phyloP scores from a whole-genome alignment of 2,329 filamentous ascomycete species.

The Diplodia corticola region DNA sequence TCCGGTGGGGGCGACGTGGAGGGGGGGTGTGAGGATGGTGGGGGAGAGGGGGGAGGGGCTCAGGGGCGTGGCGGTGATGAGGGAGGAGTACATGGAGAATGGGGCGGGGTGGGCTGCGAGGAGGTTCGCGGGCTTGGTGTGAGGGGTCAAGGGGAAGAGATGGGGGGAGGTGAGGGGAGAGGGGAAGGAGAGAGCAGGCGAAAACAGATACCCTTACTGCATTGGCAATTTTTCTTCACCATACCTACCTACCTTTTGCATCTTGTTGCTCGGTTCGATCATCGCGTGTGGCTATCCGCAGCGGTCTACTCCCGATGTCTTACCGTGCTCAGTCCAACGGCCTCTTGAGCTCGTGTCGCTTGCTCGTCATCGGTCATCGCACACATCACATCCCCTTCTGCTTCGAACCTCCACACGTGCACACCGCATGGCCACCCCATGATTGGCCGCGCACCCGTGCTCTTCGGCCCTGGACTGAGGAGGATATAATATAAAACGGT shows the following conservation, averaged over 20 bases:
- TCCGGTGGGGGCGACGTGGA: constrained; percentile 80
- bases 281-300: background rate
- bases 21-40: constrained; percentile 78
- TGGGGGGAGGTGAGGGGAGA: background rate
- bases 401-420: background rate
- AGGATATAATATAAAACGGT: too few relatives aligned
- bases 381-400: background rate
- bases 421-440: too few relatives aligned
- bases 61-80: constrained; percentile 72
- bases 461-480: too few relatives aligned
- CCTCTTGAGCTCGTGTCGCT: background rate
- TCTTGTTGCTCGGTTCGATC: background rate
- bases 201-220: constrained; percentile 1
- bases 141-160: too few relatives aligned
- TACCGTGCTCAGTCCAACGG: too few relatives aligned
- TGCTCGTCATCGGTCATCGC: background rate
- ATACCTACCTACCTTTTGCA: too few relatives aligned
- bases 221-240: background rate
- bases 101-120: constrained; percentile 71
- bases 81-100: constrained; percentile 86
- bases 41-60: constrained; percentile 51
- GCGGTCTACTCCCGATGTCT: background rate
- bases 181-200: too few relatives aligned
- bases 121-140: constrained; percentile 59
- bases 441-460: too few relatives aligned